Base-by-base conservation (phyloP, 2,329 filamentous ascomycete species). In the Aspergillus sp. region DNA sequence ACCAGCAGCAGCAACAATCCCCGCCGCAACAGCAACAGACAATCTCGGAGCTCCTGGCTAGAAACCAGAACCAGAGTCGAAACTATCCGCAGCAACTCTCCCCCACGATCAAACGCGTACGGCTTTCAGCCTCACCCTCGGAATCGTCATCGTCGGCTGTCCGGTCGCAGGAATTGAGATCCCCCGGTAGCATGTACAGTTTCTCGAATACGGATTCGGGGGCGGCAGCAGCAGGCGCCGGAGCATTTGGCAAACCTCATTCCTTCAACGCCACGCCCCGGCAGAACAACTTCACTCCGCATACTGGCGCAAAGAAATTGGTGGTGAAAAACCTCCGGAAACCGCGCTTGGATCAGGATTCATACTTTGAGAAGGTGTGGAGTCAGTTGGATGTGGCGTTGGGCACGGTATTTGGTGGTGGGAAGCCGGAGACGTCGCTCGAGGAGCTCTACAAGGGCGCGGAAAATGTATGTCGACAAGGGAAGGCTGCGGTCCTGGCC, bases 241-340 rank as follows among this genome's bases (percentile, higher is more conserved):
- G 59, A 10, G 54, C 67, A 45, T 68, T 76, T 50, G 72, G 74
- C 58, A 67, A 51, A 41, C 41, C 58, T 48, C 52, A 53, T 27
- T 34, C 57, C 3, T 53, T 68, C 55, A 60, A 70, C 60, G 44
- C 58, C 57, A 46, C 60, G 6, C 52, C 61, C 35, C 66, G 63
- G 19, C 64, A 66, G 42, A 66, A 64, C 45, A 72, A 73, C 43
- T 87, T 90, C 61, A 86, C 85, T 56, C 83, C 88, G 8, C 81
- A 87, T 58, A 75, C 77, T 7, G 89, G 88, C 30, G 83, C 88
- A 19, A 90, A 85, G 74, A 90, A 85, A 68, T 78, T 98, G 41
- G 80, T 91, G n/a, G 87, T 98, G 58, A 95, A 95, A 78, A 97
- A 96, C 64, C 77, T 96, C 53, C 82, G 85, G 1, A 76, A 76